Evolutionary conservation across 1,284 basidiomycete species (phyloP), one percentile per base, ranked within the genome.

Genomic region (Leccinum pachyderme): DNA sequence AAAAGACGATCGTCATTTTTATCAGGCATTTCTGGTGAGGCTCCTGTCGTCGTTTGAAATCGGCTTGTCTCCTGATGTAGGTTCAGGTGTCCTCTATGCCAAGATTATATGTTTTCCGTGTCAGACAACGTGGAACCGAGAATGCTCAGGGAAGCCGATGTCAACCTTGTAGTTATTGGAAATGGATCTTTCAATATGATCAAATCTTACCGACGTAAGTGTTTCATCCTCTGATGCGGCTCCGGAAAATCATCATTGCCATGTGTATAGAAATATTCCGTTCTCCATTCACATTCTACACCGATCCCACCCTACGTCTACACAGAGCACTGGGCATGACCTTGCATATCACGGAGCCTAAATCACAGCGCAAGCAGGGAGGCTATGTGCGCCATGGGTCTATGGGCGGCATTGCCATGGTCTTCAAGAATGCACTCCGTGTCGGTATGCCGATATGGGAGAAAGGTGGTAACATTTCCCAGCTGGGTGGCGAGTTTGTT

Each of bases 401-500:
- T 28, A 72, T 89, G 59, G 73, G 82, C 27, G 88, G 88, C 9
- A 79, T 89, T 41, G 81, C 86, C 24, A 83, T 83, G 75, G 86
- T 90, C 24, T 79, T 89, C 41, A 74, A 81, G 59, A 82, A 87
- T 57, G 85, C 86, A 7, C 64, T 90, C 44, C 80, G 80, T 52
- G 79, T 81, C 13, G 81, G 87, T 33, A 86, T 93, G 82, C 89
- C 91, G 0, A 75, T 94, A 9, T 87, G 84, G 82, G 86, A 87
- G 70, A 84, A 83, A 53, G 89, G 88, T 1, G 93, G 93, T 0
- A 87, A 93, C 64, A 74, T 83, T 46, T 72, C 77, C 49, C 89
- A 94, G 70, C 79, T 95, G 29, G 93, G 93, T 15, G 93, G 93
- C 25, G 93, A 95, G 73, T 95, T 95, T 66, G 81, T 95, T 27